phyloP scores from a whole-genome alignment of 176 grass and related monocot genomes.

The Urochloa ruziziensis region DNA sequence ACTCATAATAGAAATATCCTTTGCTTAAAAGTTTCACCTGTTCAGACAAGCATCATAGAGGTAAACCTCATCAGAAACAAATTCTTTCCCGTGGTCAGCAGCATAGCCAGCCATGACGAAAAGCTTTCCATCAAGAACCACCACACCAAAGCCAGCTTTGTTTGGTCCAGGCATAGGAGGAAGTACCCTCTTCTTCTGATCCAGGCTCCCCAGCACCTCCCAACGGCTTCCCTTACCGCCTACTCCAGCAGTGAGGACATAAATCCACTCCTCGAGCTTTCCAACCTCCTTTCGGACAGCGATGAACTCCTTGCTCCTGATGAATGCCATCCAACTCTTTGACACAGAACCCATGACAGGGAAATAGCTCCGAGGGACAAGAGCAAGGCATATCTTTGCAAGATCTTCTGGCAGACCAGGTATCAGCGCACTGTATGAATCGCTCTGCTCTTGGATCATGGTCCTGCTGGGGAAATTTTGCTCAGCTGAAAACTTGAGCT shows the following conservation, averaged over 20 bases:
- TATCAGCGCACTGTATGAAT: slow-evolving; percentile 36
- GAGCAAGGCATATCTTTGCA: slow-evolving; percentile 57
- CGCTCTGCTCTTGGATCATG: slow-evolving; percentile 2
- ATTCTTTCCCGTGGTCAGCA: slow-evolving; percentile 39
- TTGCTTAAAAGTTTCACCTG: slow-evolving; percentile 34
- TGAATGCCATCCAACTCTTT: slow-evolving; percentile 66
- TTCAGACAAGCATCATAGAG: slow-evolving; percentile 79
- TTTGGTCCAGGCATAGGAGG: slow-evolving; percentile 63
- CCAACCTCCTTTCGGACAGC: slow-evolving; percentile 48
- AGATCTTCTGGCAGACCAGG: slow-evolving; percentile 77
- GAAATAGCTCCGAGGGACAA: slow-evolving; percentile 43
- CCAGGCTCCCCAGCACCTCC: slow-evolving; percentile 40
- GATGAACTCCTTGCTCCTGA: slow-evolving; percentile 60
- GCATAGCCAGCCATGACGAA: slow-evolving; percentile 57
- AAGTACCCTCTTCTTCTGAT: slow-evolving; percentile 43
- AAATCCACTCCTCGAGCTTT: slow-evolving; percentile 63
- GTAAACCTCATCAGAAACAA: slow-evolving; percentile 65
- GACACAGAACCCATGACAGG: slow-evolving; percentile 62
- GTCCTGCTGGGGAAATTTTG: slow-evolving; percentile 26
- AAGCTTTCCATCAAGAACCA: slow-evolving; percentile 61
- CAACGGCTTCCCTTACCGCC: slow-evolving; percentile 41
- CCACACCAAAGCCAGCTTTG: slow-evolving; percentile 58
- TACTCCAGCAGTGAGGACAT: slow-evolving; percentile 44
- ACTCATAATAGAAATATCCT: not conserved
- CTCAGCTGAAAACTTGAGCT: not conserved